phyloP scores from a whole-genome alignment of 768 basidiomycete genomes.

The Mycena sanguinolenta region DNA sequence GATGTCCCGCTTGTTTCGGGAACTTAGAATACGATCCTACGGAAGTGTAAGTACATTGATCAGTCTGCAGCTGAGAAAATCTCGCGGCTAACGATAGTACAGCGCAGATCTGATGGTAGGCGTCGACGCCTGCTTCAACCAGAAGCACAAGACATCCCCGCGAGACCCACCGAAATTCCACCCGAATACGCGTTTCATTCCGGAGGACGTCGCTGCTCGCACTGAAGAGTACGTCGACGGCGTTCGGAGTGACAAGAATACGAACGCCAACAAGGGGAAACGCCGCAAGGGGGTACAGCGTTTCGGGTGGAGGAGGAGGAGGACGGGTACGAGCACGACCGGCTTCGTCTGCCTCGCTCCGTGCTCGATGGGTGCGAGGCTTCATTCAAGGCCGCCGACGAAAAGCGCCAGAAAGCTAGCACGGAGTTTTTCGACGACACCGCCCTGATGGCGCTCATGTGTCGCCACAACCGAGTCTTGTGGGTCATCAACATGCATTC shows the following conservation, averaged over 20 bases:
- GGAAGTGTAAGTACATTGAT: neutral
- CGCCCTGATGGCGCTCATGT: slow-evolving; percentile 48
- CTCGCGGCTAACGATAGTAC: too few species aligned
- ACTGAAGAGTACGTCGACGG: too few species aligned
- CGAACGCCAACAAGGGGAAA: neutral
- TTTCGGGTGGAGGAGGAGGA: slow-evolving; percentile 2
- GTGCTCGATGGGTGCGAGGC: slow-evolving; percentile 28
- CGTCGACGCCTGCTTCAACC: slow-evolving; percentile 23
- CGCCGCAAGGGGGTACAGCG: neutral
- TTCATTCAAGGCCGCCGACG: neutral
- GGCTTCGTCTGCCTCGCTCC: neutral
- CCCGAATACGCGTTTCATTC: slow-evolving; percentile 10
- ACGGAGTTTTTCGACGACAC: slow-evolving; percentile 40
- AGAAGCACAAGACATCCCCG: slow-evolving; percentile 11
- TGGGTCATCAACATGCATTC: slow-evolving; percentile 50
- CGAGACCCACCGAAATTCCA: slow-evolving; percentile 13
- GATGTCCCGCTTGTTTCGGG: slow-evolving; percentile 22
- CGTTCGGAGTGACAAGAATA: neutral
- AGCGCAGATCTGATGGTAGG: slow-evolving; percentile 5
- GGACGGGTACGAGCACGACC: neutral
- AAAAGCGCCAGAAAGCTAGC: slow-evolving; percentile 27
- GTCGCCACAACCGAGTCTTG: slow-evolving; percentile 48
- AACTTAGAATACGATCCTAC: neutral
- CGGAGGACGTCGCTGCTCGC: neutral
- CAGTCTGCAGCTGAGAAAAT: too few species aligned